Percentiles rank a stretch among this genome's conserved stretches.
Conservation (phyloP, 108 stramenopile genomes). For the Pelagomonas calceolata region DNA sequence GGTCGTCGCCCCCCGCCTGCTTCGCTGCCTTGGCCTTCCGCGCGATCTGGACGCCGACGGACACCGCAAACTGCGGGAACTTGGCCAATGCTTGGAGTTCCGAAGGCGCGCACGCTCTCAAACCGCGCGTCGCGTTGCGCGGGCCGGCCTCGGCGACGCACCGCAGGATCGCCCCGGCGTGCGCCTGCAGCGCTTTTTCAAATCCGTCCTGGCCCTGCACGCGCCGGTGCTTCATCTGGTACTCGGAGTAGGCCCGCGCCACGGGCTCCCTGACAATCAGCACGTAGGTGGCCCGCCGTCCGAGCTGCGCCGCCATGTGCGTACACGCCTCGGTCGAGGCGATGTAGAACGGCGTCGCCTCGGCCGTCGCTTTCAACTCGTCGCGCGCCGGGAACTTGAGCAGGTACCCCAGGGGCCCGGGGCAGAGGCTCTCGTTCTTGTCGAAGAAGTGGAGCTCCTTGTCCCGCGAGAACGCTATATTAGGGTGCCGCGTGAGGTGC, state of each 20-base stretch:
- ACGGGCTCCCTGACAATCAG: conserved; percentile 35
- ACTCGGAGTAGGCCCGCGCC: conserved; percentile 36
- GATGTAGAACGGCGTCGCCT: neutral
- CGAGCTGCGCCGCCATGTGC: neutral
- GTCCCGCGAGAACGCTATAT: conserved; percentile 16
- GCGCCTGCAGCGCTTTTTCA: neutral
- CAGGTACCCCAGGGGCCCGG: neutral
- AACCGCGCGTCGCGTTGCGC: neutral
- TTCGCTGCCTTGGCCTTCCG: no score
- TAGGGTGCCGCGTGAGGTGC: conserved; percentile 27
- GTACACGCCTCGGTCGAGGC: neutral
- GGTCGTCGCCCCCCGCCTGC: no score
- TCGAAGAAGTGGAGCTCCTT: conserved; percentile 43
- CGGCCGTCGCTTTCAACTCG: neutral
- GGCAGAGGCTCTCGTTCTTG: neutral
- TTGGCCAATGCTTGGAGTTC: neutral
- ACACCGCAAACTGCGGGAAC: neutral
- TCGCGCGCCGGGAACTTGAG: neutral
- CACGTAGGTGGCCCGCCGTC: conserved; percentile 15
- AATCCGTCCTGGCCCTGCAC: neutral
- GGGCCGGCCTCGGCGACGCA: neutral
- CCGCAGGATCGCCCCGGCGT: neutral
- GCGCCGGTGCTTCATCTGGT: conserved; percentile 35
- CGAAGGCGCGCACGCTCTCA: neutral
- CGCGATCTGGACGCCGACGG: neutral